Evolutionary conservation across 371 early-diverging fungal genomes (phyloP).

Genomic region (Rhizopus delemar): DNA sequence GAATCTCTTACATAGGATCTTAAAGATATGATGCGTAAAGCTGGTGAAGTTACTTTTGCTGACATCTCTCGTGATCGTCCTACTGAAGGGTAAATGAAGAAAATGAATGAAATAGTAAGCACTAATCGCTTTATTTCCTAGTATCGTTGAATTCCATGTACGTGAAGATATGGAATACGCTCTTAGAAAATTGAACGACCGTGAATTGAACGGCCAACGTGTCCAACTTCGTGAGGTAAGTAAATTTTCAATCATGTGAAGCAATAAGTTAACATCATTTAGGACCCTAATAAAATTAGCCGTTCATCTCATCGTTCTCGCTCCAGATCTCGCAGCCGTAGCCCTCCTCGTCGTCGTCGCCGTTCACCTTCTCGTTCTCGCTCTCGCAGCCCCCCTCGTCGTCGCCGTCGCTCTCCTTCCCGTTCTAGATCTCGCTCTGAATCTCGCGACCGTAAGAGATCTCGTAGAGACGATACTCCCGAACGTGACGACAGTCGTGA

Average conservation of each 20-base stretch:
- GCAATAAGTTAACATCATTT: not conserved
- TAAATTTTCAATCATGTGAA: not conserved
- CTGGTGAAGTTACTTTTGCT: conserved; percentile 93
- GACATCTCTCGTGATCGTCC: conserved; percentile 82
- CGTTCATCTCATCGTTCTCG: conserved; percentile 31
- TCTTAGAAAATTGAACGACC: conserved; percentile 80
- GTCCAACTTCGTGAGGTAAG: conserved; percentile 79
- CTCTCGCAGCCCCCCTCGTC: conserved; percentile 39
- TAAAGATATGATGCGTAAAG: conserved; percentile 94
- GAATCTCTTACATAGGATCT: conserved; percentile 71
- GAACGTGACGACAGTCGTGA: conserved; percentile 32
- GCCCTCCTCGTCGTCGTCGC: conserved; percentile 46
- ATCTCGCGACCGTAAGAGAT: conserved; percentile 41
- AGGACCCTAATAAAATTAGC: not conserved
- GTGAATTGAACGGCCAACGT: conserved; percentile 81
- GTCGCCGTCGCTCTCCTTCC: conserved; percentile 28
- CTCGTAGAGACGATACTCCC: conserved; percentile 48
- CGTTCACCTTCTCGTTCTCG: conserved; percentile 47
- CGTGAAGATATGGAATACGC: conserved; percentile 86
- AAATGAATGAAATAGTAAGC: not conserved
- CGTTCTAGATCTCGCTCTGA: conserved; percentile 38
- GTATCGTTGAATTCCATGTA: conserved; percentile 87
- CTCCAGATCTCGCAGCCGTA: conserved; percentile 41
- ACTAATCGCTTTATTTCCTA: conserved; percentile 26
- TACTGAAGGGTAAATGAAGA: conserved; percentile 78